Evolutionary conservation across 352 stramenopile species (phyloP), one percentile per base, ranked within the genome.

Genomic region (Pythium coloratum): DNA sequence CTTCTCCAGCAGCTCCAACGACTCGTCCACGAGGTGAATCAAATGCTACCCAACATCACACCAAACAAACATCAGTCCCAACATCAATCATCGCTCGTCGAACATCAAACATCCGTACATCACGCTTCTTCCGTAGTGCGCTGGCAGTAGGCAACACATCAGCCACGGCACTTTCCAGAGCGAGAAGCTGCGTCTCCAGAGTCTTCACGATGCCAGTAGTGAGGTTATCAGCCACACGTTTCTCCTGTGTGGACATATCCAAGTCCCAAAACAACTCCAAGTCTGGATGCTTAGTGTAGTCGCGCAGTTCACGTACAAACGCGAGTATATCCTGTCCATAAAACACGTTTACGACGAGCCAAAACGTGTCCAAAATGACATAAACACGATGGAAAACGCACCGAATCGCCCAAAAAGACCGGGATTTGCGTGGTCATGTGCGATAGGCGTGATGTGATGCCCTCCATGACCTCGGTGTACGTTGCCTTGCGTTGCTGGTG

Each of bases 21-120:
- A 67, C 9, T 88, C 72, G 0, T 80, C 70, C 58, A 88, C 50
- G 32, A 89, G 72, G 8, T 60, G 50, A 7, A 46, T 18, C 13
- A 82, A 38, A 55, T 77, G 68, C 76, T 80, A 18, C 61, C 30
- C 34, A 32, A 60, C 14, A 58, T 32, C 20, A 55, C 4, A 13
- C 36, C 36, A 42, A 47, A 20, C 40, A 47, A 18, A 10, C 40
- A 47, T 38, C 33, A 38, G 33, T 38, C 20, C 33, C 33, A 38
- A 38, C 33, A 38, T 38, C 33, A 38, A 38, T 38, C 5, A 38
- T 10, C 5, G 33, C 33, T 24, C 33, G 9, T 38, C 40, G 32
- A 60, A 9, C 6, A 10, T 32, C 2, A 9, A 26, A 36, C 18
- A 10, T 18, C 34, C 50, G 34, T 55, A 72, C 66, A 36, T 66